Percentiles rank a stretch among this genome's conserved stretches.
Evolutionary conservation across 257 asterid species (phyloP).

Genomic region (Nemophila menziesii): DNA sequence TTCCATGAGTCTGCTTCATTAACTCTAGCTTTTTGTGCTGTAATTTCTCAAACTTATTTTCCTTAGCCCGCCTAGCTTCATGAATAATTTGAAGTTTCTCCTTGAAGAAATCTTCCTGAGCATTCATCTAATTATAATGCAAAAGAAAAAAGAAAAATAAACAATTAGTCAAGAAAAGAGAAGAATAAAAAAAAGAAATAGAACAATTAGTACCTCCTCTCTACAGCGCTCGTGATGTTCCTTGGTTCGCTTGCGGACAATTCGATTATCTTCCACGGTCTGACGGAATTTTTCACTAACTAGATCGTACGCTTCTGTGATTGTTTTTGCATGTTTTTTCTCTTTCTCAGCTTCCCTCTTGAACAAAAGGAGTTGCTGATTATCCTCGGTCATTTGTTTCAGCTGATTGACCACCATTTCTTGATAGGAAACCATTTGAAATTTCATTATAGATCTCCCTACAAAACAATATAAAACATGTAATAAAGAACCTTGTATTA

Average conservation of each 20-base stretch:
- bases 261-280: conserved; percentile 3
- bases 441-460: conserved; percentile 6
- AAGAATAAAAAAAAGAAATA: not conserved
- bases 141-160: too few relatives aligned
- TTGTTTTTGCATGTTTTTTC: conserved; percentile 3
- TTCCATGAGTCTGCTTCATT: conserved; percentile 19
- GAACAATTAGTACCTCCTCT: conserved; percentile 23
- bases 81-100: conserved; percentile 32
- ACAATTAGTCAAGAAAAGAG: not conserved
- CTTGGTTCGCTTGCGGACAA: not conserved
- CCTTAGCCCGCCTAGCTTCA: conserved; percentile 36
- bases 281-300: not conserved
- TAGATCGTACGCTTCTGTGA: conserved; percentile 1
- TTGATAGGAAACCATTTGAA: conserved; percentile 1
- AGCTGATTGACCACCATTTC: conserved; percentile 6
- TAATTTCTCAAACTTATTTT: conserved; percentile 42
- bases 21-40: conserved; percentile 38
- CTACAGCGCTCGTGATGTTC: conserved; percentile 3
- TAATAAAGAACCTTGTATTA: too few relatives aligned
- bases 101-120: conserved; percentile 37
- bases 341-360: conserved; percentile 7
- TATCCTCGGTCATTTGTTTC: conserved; percentile 4
- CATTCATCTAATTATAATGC: conserved; percentile 43
- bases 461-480: conserved; percentile 8
- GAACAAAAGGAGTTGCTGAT: conserved; percentile 6